Evolutionary conservation across 768 basidiomycete genomes (phyloP), one percentile per base, ranked within the genome.

Genomic region (Gloeophyllum trabeum): DNA sequence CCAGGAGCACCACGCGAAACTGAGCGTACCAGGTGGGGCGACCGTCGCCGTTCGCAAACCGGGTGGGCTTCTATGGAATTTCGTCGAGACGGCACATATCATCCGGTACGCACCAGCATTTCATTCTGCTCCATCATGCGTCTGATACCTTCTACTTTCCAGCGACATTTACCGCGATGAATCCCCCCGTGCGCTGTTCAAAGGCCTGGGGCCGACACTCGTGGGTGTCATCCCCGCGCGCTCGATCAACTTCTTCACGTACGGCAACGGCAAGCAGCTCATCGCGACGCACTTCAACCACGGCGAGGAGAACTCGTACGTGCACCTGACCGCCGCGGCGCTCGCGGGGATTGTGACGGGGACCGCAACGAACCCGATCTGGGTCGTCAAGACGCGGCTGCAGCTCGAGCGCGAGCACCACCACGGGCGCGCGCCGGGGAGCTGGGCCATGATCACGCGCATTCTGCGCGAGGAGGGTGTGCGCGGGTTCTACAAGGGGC

Each of bases 321-420:
- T 99, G 0, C 93, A 98, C 58, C 78, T 98, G 19, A 47, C 67
- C 1, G 86, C 94, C 0, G 96, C 93, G 1, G 84, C 88, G 0
- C 55, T 79, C 6, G 94, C 94, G 1, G 93, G 94, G 1, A 66
- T 98, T 49, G 67, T 70, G 24, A 99, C 96, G 0, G 76, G 92
- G 4, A 82, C 89, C 0, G 89, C 79, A 7, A 98, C 96, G 18
- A 99, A 99, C 59, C 96, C 96, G 0, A 94, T 99, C 20, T 99
- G 96, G 96, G 96, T 99, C 37, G 90, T 99, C 46, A 99, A 98
- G 61, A 99, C 96, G 35, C 81, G 94, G 5, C 54, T 99, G 42
- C 96, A 99, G 56, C 76, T 99, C 13, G 64, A 62, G 13, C 36
- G 20, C 36, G 10, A 21, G 13, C 36, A 37, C 20, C 28, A 30